Percentiles rank a stretch among this genome's conserved stretches.
These are phyloP conservation scores for Trichoderma brevicompactum DNA, from an alignment of 2,329 filamentous ascomycete species.

Conservation along the genomic window DNA sequence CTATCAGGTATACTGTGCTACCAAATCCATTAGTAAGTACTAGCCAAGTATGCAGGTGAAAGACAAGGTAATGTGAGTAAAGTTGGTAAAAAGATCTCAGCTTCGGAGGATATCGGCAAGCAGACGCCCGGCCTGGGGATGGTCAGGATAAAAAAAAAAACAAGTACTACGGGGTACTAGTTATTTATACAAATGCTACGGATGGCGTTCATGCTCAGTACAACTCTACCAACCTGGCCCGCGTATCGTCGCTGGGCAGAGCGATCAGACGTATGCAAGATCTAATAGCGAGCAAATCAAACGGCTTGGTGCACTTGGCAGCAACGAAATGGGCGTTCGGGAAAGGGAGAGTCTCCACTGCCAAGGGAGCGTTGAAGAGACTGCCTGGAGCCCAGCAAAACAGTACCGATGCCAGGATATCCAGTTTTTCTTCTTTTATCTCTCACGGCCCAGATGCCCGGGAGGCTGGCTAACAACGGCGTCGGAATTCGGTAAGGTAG, in stretches of 20 bases:
- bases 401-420: not conserved
- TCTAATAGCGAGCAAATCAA: conserved; percentile 17
- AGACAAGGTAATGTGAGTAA: not conserved
- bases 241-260: conserved; percentile 16
- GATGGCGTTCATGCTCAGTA: not conserved
- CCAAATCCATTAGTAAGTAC: too few relatives aligned
- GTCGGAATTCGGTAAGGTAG: conserved; percentile 15
- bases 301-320: conserved; percentile 1
- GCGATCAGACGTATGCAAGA: conserved; percentile 17
- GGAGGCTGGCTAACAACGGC: not conserved
- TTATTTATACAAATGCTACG: too few relatives aligned
- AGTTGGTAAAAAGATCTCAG: not conserved
- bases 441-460: not conserved
- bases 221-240: not conserved
- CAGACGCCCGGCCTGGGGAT: not conserved
- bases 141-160: not conserved
- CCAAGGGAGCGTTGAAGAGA: conserved; percentile 15
- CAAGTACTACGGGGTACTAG: too few relatives aligned
- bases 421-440: not conserved
- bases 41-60: too few relatives aligned
- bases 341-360: conserved; percentile 10
- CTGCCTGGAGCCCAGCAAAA: conserved; percentile 9
- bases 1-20: too few relatives aligned
- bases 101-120: not conserved
- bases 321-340: not conserved